Conservation (phyloP, 2,329 filamentous ascomycete species). For the Colletotrichum somersetense region DNA sequence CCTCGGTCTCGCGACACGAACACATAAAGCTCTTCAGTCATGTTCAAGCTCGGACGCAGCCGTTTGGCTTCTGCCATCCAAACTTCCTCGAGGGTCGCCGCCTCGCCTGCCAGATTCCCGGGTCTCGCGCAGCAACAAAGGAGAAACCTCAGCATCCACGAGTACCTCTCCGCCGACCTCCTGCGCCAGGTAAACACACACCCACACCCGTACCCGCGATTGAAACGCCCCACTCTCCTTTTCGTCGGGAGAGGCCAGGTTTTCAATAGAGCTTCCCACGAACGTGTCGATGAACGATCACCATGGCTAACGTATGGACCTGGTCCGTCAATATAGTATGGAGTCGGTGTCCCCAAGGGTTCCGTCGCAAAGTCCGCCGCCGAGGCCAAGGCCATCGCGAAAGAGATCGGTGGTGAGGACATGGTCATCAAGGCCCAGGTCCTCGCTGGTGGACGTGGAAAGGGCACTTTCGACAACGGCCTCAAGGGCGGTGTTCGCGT, state of each 20-base stretch:
- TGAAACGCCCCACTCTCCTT: conserved; percentile 39
- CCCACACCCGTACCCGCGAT: conserved; percentile 13
- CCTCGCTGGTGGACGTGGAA: conserved; percentile 95
- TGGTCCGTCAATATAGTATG: conserved; percentile 73
- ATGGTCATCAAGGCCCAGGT: conserved; percentile 99
- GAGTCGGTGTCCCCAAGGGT: conserved; percentile 91
- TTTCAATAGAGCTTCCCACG: conserved; percentile 25
- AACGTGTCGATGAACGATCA: not conserved
- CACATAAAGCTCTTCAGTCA: conserved; percentile 57
- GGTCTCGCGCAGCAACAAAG: conserved; percentile 80
- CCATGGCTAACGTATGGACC: conserved; percentile 33
- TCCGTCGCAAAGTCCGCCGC: conserved; percentile 84
- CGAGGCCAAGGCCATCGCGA: conserved; percentile 93
- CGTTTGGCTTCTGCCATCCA: conserved; percentile 82
- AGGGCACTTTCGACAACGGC: conserved; percentile 97
- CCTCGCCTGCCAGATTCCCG: conserved; percentile 69
- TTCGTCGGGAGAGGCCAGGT: conserved; percentile 16
- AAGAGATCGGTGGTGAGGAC: conserved; percentile 91
- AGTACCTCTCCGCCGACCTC: conserved; percentile 95
- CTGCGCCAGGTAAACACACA: conserved; percentile 73
- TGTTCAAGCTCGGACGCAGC: conserved; percentile 91
- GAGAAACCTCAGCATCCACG: conserved; percentile 95
- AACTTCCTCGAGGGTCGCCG: conserved; percentile 68
- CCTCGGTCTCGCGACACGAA: conserved; percentile 24
- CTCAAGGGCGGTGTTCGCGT: conserved; percentile 98